phyloP scores from a whole-genome alignment of 495 filamentous ascomycete species.

The Penicillium cataractarum region DNA sequence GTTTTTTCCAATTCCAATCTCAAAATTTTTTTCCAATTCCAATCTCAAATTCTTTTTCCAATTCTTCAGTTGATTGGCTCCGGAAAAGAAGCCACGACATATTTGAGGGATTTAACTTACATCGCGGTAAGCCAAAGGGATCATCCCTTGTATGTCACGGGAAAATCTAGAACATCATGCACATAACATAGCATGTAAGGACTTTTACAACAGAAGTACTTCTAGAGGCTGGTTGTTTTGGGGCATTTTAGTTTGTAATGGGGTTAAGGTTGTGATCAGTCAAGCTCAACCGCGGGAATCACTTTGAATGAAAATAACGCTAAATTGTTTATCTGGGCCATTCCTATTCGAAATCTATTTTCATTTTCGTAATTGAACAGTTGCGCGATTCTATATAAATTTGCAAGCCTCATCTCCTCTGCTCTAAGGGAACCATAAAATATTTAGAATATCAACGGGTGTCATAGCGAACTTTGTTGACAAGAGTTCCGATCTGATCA shows the following conservation, averaged over 20 bases:
- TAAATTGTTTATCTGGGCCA: no score
- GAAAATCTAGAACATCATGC: background rate
- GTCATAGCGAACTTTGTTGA: constrained; percentile 37
- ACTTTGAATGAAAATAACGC: no score
- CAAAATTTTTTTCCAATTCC: background rate
- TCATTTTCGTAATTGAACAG: background rate
- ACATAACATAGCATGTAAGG: background rate
- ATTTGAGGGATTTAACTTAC: background rate
- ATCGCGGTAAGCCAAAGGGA: background rate
- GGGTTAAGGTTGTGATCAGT: no score
- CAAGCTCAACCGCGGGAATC: no score
- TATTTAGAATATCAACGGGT: background rate
- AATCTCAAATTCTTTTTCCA: background rate
- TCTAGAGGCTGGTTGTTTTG: no score
- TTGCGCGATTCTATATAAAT: background rate
- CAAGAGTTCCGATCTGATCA: constrained; percentile 36
- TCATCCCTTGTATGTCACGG: background rate
- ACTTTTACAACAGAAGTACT: background rate
- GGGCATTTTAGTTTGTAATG: no score
- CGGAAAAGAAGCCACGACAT: background rate
- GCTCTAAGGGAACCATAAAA: background rate
- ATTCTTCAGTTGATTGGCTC: background rate
- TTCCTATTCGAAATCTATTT: no score
- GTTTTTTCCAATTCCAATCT: background rate
- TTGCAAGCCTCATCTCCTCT: background rate